These are phyloP conservation scores for Lecanosticta acicola DNA, from an alignment of 2,329 filamentous ascomycete species.

Conservation along the genomic window DNA sequence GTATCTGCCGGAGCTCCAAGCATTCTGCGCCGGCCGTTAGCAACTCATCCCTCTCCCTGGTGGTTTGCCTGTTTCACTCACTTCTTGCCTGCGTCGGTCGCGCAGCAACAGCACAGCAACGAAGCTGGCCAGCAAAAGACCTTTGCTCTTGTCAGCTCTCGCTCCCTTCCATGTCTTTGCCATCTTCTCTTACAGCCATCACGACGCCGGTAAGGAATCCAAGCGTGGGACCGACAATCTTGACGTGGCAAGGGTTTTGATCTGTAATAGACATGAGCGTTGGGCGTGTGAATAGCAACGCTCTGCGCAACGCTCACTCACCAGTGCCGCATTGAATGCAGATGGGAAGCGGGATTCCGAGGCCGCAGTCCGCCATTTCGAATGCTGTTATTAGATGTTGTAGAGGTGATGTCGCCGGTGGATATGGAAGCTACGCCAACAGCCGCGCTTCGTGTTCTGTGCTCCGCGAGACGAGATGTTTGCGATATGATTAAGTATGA, in stretches of 20 bases:
- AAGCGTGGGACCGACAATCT: conserved; percentile 36
- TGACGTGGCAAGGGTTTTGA: conserved; percentile 36
- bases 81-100: conserved; percentile 34
- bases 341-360: conserved; percentile 28
- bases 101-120: conserved; percentile 35
- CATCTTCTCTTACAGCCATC: conserved; percentile 31
- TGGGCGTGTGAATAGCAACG: background rate
- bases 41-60: background rate
- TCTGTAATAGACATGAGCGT: conserved; percentile 11
- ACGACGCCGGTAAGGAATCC: conserved; percentile 32
- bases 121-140: conserved; percentile 36
- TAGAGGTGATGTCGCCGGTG: background rate
- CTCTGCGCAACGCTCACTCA: background rate
- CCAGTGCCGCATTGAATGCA: conserved; percentile 35
- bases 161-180: too few species aligned
- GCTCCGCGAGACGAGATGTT: background rate
- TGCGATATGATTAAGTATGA: too few species aligned
- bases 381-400: too few species aligned
- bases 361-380: conserved; percentile 22
- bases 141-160: too few species aligned
- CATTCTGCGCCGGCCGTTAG: conserved; percentile 10
- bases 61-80: conserved; percentile 2
- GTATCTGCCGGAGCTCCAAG: conserved; percentile 32
- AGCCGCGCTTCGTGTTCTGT: background rate
- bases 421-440: background rate